These are phyloP conservation scores for Trichocomaceae sp. DNA, from an alignment of 2,329 filamentous ascomycete genomes.

Conservation along the genomic window DNA sequence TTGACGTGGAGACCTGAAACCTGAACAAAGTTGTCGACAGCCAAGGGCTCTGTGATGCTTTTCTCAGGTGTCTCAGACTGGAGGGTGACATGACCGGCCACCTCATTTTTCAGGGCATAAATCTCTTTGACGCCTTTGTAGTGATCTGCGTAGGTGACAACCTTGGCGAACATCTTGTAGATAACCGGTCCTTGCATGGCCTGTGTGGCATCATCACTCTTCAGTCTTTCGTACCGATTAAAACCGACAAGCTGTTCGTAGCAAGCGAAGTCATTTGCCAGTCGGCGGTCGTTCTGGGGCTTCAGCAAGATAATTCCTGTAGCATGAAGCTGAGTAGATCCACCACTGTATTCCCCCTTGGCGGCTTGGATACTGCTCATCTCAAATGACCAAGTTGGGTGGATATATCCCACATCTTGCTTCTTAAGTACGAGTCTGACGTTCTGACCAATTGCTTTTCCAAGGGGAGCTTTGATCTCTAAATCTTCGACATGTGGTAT, in stretches of 20 bases:
- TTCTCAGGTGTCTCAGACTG: not conserved
- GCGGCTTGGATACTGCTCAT: not conserved
- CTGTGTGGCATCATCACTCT: conserved; percentile 8
- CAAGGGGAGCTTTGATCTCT: not conserved
- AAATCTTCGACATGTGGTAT: not conserved
- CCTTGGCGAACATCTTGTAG: conserved; percentile 11
- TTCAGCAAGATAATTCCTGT: conserved; percentile 20
- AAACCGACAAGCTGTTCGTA: conserved; percentile 30
- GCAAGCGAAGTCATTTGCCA: conserved; percentile 20
- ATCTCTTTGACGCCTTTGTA: conserved; percentile 15
- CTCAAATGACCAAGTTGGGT: not conserved
- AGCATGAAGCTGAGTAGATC: conserved; percentile 16
- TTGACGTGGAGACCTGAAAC: conserved; percentile 27
- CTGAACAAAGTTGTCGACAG: conserved; percentile 25
- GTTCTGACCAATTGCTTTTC: not conserved
- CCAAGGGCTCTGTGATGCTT: conserved; percentile 8
- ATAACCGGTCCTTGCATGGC: conserved; percentile 14
- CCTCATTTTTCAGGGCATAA: conserved; percentile 14
- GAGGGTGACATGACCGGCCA: not conserved
- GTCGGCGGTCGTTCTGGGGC: conserved; percentile 13
- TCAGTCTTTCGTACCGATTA: conserved; percentile 13
- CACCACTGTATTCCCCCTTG: not conserved
- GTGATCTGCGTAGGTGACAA: conserved; percentile 11
- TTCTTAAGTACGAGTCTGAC: not conserved
- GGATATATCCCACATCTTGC: not conserved